Percentiles rank a stretch among this genome's conserved stretches.
Evolutionary conservation across 352 stramenopile genomes (phyloP).

Genomic region (Globisporangium nodosum): DNA sequence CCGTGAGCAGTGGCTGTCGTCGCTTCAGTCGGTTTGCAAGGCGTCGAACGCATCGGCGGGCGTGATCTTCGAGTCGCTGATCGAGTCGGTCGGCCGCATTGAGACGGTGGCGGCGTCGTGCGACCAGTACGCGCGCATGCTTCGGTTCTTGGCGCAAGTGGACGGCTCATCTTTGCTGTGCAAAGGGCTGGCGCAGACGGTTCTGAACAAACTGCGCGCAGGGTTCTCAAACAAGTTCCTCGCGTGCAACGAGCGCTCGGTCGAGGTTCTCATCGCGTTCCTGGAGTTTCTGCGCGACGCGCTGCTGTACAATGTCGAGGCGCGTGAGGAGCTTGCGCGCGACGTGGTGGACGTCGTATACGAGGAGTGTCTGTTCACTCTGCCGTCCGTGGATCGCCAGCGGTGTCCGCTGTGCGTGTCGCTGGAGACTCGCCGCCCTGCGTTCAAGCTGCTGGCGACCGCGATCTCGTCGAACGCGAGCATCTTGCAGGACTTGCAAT

Average conservation of each 20-base stretch:
- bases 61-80: conserved; percentile 65
- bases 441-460: conserved; percentile 77
- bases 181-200: conserved; percentile 38
- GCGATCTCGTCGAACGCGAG: conserved; percentile 61
- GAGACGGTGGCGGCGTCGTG: conserved; percentile 53
- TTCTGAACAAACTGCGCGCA: conserved; percentile 53
- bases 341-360: conserved; percentile 80
- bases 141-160: conserved; percentile 65
- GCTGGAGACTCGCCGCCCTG: conserved; percentile 66
- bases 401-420: conserved; percentile 72
- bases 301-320: conserved; percentile 41
- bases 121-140: conserved; percentile 68
- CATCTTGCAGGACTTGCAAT: conserved; percentile 58
- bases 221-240: conserved; percentile 82
- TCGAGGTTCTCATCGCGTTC: conserved; percentile 66
- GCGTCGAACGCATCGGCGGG: conserved; percentile 31
- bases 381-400: conserved; percentile 56
- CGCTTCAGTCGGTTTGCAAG: conserved; percentile 66
- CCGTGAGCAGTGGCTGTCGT: conserved; percentile 81
- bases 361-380: conserved; percentile 79
- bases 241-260: conserved; percentile 58
- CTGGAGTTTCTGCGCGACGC: conserved; percentile 78
- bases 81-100: conserved; percentile 54
- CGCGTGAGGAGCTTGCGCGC: conserved; percentile 44
- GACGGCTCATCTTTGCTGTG: conserved; percentile 44